Base-by-base conservation (phyloP, 345 rosid species). In the Bretschneidera sinensis region DNA sequence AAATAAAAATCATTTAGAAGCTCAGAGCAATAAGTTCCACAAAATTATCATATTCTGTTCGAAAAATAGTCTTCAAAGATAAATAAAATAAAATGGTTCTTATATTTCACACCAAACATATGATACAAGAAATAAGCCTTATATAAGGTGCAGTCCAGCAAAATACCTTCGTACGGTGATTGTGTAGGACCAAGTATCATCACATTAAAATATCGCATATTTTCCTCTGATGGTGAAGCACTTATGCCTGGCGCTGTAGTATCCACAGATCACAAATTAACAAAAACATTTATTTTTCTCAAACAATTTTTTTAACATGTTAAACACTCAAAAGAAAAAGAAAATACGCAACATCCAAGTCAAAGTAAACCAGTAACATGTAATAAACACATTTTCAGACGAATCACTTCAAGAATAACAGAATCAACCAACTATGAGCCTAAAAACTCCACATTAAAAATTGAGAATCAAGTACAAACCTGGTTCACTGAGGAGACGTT, bases 401-500 rank as follows among this genome's bases (percentile, higher is more conserved):
- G 24, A 65, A 47, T 28, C 21, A 31, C 23, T 34, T 24, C 23
- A 24, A 57, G 0, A 2, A 20, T 0, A 20, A 31, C 35, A 31
- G 9, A 31, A 4, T 4, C 14, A 21, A 19, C 0, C 1, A 19
- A n/a, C 23, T 31, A 31, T n/a, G n/a, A n/a, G n/a, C n/a, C n/a
- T n/a, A n/a, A n/a, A 39, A 39, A 39, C 6, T 13, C 28, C 21
- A 19, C 17, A 55, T 3, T 5, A 21, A 19, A 31, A 45, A 20
- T n/a, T 17, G 21, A 49, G 14, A 33, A 21, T 34, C n/a, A 23
- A 58, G 47, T 5, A 13, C 51, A 70, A 59, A 88, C 99, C 99
- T 47, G 99, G 99, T 72, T 94, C 99, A 67, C 96, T 94, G 71
- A 94, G 99, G 24, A 94, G 92, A 62, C 99, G 97, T 64, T 91